These are phyloP conservation scores for Blastocystis sp. DNA, from an alignment of 352 stramenopile genomes.

Conservation along the genomic window DNA sequence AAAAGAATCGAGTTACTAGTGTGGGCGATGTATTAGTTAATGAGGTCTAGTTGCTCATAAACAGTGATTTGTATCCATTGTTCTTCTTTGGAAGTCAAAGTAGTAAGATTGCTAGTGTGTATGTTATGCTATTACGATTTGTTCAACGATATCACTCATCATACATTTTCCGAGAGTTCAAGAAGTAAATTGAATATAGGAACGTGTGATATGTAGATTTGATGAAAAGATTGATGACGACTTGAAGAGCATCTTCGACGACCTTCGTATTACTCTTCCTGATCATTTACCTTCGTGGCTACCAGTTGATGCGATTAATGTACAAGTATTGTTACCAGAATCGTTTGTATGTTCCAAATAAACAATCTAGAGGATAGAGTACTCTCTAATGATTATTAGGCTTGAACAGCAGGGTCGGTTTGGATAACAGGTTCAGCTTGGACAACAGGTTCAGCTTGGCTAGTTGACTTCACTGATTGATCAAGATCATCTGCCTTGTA, in stretches of 20 bases:
- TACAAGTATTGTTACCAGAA: slow-evolving; percentile 32
- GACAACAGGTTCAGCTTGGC: neutral
- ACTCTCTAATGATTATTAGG: no score
- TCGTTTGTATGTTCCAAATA: slow-evolving; percentile 4
- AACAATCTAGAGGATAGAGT: neutral
- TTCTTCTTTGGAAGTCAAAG: slow-evolving; percentile 57
- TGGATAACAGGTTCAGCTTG: no score
- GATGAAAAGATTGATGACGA: slow-evolving; percentile 59
- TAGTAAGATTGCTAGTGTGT: slow-evolving; percentile 58
- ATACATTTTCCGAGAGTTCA: slow-evolving; percentile 55
- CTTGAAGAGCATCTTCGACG: slow-evolving; percentile 60
- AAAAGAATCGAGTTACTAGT: slow-evolving; percentile 52
- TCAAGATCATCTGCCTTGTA: neutral
- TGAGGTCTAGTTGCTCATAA: slow-evolving; percentile 11
- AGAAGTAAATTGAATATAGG: neutral
- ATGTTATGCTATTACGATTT: slow-evolving; percentile 51
- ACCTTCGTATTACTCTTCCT: slow-evolving; percentile 6
- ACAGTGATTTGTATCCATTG: slow-evolving; percentile 26
- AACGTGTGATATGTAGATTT: neutral
- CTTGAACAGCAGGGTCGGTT: no score
- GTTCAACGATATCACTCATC: slow-evolving; percentile 39
- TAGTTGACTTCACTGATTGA: neutral
- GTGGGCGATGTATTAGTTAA: neutral
- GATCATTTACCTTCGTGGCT: slow-evolving; percentile 1
- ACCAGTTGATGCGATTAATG: slow-evolving; percentile 2